phyloP scores from a whole-genome alignment of 331 rosid species.

The Erythrophleum ivorense region DNA sequence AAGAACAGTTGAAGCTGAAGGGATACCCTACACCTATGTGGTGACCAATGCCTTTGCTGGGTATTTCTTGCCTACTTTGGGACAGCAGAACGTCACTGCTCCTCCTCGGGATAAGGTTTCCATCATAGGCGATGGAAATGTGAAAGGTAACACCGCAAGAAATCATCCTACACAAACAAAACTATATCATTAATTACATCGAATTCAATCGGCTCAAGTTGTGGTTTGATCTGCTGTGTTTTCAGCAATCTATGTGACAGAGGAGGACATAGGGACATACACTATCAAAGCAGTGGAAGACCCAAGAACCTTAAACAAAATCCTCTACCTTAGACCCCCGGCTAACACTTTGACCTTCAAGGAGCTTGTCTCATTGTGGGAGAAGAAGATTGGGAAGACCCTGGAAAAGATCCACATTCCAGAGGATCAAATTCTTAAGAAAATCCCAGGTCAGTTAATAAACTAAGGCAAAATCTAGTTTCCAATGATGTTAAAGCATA shows the following conservation, averaged over 20 bases:
- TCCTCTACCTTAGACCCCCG: constrained; percentile 53
- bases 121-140: constrained; percentile 60
- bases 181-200: background rate
- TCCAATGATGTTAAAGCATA: background rate
- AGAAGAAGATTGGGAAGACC: constrained; percentile 63
- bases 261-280: constrained; percentile 56
- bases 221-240: background rate
- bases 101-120: constrained; percentile 55
- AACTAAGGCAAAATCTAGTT: background rate
- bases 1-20: constrained; percentile 50
- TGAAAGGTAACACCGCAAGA: constrained; percentile 47
- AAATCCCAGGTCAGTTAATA: constrained; percentile 46
- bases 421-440: constrained; percentile 53
- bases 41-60: constrained; percentile 48
- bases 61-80: constrained; percentile 45
- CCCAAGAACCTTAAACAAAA: constrained; percentile 61
- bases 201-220: background rate
- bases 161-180: background rate
- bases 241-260: constrained; percentile 48
- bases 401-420: constrained; percentile 48
- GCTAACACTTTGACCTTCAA: constrained; percentile 47
- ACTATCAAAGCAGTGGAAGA: constrained; percentile 63
- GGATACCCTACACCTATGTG: constrained; percentile 54
- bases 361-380: constrained; percentile 60
- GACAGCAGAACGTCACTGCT: constrained; percentile 31